A percentile compares a stretch with the other conserved stretches of the same genome.
phyloP scores from a whole-genome alignment of 495 filamentous ascomycete genomes.

The Aspergillus mulundensis region DNA sequence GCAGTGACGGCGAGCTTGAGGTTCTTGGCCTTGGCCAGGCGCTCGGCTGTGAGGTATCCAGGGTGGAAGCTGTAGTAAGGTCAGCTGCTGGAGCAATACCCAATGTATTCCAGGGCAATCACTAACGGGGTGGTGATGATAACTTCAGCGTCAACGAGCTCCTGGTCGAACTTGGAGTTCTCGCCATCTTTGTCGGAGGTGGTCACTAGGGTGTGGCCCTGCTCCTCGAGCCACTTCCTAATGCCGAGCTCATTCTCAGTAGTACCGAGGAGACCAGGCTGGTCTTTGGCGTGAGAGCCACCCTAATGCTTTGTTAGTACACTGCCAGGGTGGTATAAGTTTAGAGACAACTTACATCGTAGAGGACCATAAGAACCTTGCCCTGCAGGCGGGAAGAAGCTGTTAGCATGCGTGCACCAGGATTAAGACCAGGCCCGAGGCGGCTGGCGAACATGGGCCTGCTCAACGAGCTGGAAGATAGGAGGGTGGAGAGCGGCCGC shows the following conservation, averaged over 20 bases:
- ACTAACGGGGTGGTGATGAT: conserved; percentile 98
- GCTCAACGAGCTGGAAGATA: conserved; percentile 37
- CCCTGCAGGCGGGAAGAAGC: conserved; percentile 57
- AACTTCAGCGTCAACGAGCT: conserved; percentile 93
- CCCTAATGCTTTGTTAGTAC: conserved; percentile 43
- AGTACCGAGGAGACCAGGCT: conserved; percentile 84
- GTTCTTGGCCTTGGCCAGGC: conserved; percentile 96
- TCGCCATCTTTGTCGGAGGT: conserved; percentile 96
- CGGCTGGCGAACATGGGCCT: conserved; percentile 19
- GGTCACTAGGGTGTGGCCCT: conserved; percentile 93
- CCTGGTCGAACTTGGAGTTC: conserved; percentile 88
- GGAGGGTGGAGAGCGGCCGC: conserved; percentile 54
- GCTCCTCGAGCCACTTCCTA: conserved; percentile 91
- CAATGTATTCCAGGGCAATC: neutral
- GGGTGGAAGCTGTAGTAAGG: conserved; percentile 78
- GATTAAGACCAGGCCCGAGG: conserved; percentile 32
- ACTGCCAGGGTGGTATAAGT: neutral
- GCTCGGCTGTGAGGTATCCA: conserved; percentile 94
- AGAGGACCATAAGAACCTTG: conserved; percentile 71
- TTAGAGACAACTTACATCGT: conserved; percentile 56
- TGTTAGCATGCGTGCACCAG: conserved; percentile 51
- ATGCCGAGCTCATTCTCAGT: conserved; percentile 97
- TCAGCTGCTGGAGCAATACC: conserved; percentile 10
- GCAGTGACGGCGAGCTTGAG: conserved; percentile 95
- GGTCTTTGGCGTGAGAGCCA: conserved; percentile 64